Evolutionary conservation across 2,329 filamentous ascomycete genomes (phyloP).

Genomic region (Hymenoscyphus salicellus): DNA sequence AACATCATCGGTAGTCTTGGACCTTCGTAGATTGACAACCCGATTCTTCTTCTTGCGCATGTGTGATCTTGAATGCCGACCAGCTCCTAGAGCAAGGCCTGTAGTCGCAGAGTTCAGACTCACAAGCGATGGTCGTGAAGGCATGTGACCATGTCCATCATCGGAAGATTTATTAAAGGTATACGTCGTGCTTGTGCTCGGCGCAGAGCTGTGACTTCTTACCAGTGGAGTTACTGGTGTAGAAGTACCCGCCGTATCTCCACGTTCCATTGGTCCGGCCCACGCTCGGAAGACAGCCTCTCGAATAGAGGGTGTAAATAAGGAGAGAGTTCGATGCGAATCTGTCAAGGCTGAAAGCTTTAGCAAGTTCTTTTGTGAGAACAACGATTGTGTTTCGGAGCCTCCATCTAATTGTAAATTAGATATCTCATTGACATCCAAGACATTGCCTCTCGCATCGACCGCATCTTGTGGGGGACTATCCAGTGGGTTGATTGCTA

Average conservation of each 20-base stretch:
- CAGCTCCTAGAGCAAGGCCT: slow-evolving; percentile 61
- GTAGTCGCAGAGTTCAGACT: slow-evolving; percentile 60
- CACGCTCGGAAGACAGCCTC: slow-evolving; percentile 92
- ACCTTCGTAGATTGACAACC: slow-evolving; percentile 74
- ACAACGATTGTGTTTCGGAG: slow-evolving; percentile 80
- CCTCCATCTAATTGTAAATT: slow-evolving; percentile 75
- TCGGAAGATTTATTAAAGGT: slow-evolving; percentile 70
- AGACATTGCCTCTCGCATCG: slow-evolving; percentile 72
- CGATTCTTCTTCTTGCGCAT: slow-evolving; percentile 78
- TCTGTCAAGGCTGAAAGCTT: slow-evolving; percentile 79
- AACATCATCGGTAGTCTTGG: slow-evolving; percentile 47
- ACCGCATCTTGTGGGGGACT: slow-evolving; percentile 79
- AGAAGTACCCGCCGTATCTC: slow-evolving; percentile 47
- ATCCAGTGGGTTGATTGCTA: slow-evolving; percentile 72
- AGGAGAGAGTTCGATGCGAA: slow-evolving; percentile 83
- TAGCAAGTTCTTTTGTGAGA: slow-evolving; percentile 91
- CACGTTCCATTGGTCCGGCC: slow-evolving; percentile 71
- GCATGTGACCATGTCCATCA: slow-evolving; percentile 50
- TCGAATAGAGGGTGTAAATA: slow-evolving; percentile 86
- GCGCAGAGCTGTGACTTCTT: slow-evolving; percentile 61
- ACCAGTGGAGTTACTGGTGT: slow-evolving; percentile 48
- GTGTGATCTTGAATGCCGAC: slow-evolving; percentile 56
- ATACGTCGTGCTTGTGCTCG: slow-evolving; percentile 58
- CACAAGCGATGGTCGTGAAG: slow-evolving; percentile 66
- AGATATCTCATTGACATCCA: slow-evolving; percentile 73